phyloP scores from a whole-genome alignment of 257 asterid genomes.

The Hygrophila difformis region DNA sequence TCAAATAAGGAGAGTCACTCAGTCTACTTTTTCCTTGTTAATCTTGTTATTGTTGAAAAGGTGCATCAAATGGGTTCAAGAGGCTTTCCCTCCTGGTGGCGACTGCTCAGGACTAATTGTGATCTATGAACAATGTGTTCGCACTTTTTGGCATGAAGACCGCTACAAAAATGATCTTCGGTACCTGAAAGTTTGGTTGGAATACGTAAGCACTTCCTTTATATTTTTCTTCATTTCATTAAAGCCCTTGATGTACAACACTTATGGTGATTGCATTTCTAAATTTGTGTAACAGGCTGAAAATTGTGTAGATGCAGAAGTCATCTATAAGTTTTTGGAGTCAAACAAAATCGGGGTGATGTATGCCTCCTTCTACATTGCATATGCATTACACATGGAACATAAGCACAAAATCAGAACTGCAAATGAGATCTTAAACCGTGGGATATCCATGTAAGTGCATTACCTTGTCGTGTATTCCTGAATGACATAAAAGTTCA shows the following conservation, averaged over 20 bases:
- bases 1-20: background rate
- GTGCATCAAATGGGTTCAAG: constrained; percentile 98
- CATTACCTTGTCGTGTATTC: constrained; percentile 1
- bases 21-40: background rate
- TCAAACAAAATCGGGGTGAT: constrained; percentile 65
- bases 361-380: constrained; percentile 63
- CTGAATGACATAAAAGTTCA: background rate
- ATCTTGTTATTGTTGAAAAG: constrained; percentile 27
- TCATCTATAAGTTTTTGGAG: constrained; percentile 66
- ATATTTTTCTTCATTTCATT: background rate
- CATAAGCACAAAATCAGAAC: constrained; percentile 54
- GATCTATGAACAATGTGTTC: constrained; percentile 89
- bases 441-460: constrained; percentile 67
- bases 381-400: constrained; percentile 83
- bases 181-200: constrained; percentile 87
- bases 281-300: constrained; percentile 57
- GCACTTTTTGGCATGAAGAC: constrained; percentile 78
- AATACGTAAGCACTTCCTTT: constrained; percentile 50
- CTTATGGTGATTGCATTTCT: constrained; percentile 13
- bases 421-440: constrained; percentile 84
- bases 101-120: constrained; percentile 78
- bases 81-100: constrained; percentile 95
- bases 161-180: constrained; percentile 89
- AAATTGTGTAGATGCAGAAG: constrained; percentile 81
- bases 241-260: too few species aligned